Evolutionary conservation across 352 stramenopile genomes (phyloP).

Genomic region (Aphanomyces stellatus): DNA sequence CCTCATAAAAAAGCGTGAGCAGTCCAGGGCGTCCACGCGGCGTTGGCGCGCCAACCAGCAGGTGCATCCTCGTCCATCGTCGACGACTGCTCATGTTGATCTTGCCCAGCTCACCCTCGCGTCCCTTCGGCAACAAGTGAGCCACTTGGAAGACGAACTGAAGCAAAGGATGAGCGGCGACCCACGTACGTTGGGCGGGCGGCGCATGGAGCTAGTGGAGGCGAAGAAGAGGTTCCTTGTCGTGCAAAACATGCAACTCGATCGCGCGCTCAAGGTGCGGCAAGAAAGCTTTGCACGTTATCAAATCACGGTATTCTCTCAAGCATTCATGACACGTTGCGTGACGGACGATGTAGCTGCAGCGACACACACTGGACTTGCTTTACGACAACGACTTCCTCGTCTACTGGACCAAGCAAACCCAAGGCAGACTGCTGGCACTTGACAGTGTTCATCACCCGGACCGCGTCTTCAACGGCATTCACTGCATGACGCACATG

Average conservation of each 20-base stretch:
- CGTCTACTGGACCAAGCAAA: background rate
- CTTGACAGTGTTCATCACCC: background rate
- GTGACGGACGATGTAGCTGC: background rate
- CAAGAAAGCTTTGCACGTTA: background rate
- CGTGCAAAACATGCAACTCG: constrained; percentile 4
- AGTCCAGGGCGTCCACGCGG: constrained; percentile 3
- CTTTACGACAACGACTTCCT: constrained; percentile 8
- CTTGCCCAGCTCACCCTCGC: background rate
- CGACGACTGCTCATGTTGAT: too few relatives aligned
- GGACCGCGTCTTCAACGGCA: constrained; percentile 1
- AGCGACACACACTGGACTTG: background rate
- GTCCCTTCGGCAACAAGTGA: background rate
- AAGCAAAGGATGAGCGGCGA: background rate
- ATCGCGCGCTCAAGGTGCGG: background rate
- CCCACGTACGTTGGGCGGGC: background rate
- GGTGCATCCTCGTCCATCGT: background rate
- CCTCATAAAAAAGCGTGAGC: background rate
- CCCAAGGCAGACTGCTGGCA: background rate
- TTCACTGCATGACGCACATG: background rate
- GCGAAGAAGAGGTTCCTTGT: constrained; percentile 3
- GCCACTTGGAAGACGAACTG: background rate
- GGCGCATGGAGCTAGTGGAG: background rate
- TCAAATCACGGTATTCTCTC: background rate
- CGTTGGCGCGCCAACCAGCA: constrained; percentile 7
- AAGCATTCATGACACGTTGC: background rate